Percentiles rank a stretch among this genome's conserved stretches.
Evolutionary conservation across 2,329 filamentous ascomycete genomes (phyloP).

Genomic region (Penicillium capsulatum): DNA sequence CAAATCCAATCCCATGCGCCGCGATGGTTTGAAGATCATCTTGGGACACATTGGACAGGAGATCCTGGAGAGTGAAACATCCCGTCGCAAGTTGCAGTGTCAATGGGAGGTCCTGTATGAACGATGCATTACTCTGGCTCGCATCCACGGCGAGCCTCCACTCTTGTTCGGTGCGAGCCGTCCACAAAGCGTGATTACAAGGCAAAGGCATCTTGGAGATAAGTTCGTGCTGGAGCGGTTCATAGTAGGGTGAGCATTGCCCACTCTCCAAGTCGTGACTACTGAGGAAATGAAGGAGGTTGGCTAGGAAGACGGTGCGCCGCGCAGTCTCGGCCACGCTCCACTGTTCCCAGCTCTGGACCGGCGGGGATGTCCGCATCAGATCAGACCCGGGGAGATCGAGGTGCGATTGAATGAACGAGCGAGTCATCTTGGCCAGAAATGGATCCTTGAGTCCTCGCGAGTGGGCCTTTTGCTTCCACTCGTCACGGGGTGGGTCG

Average conservation of each 20-base stretch:
- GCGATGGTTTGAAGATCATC: constrained; percentile 12
- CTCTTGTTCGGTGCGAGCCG: constrained; percentile 14
- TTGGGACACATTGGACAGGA: constrained; percentile 13
- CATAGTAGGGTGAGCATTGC: constrained; percentile 17
- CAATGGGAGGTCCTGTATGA: neutral
- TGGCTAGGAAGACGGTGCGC: constrained; percentile 21
- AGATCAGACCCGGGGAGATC: constrained; percentile 7
- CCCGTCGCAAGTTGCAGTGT: neutral
- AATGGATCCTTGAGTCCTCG: constrained; percentile 18
- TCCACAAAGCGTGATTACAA: constrained; percentile 14
- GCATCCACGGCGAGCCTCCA: constrained; percentile 11
- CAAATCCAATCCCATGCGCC: constrained; percentile 8
- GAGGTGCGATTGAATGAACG: constrained; percentile 12
- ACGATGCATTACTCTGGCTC: neutral
- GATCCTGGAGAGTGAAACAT: constrained; percentile 5
- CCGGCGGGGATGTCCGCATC: neutral
- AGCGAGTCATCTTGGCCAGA: constrained; percentile 17
- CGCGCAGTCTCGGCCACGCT: constrained; percentile 17
- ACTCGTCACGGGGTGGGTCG: constrained; percentile 2
- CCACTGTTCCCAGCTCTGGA: constrained; percentile 9
- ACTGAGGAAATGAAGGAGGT: constrained; percentile 20
- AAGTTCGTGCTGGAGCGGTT: constrained; percentile 21
- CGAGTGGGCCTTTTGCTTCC: constrained; percentile 15
- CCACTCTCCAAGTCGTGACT: constrained; percentile 13
- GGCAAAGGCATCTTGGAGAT: constrained; percentile 22